These are phyloP conservation scores for Jimgerdemannia lactiflua DNA, from an alignment of 192 early-diverging fungal species.

Conservation along the genomic window DNA sequence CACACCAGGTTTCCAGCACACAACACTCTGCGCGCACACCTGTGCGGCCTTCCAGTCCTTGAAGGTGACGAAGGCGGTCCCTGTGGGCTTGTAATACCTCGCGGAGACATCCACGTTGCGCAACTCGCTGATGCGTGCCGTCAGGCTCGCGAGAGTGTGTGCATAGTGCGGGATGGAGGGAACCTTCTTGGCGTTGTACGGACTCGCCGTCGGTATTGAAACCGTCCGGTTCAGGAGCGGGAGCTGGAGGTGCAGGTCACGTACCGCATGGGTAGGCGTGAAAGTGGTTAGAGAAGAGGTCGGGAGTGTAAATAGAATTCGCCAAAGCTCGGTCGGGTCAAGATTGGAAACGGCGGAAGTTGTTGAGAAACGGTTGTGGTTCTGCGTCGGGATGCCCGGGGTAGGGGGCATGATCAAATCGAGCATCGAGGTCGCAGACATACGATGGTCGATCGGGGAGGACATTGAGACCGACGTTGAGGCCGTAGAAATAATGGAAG, in stretches of 20 bases:
- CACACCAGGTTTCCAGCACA: conserved; percentile 46
- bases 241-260: background rate
- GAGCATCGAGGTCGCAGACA: background rate
- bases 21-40: conserved; percentile 51
- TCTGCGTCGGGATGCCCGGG: background rate
- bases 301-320: background rate
- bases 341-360: background rate
- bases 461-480: no score
- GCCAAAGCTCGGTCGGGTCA: background rate
- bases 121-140: conserved; percentile 30
- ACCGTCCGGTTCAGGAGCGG: background rate
- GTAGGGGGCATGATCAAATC: background rate
- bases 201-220: background rate
- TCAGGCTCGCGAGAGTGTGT: conserved; percentile 1
- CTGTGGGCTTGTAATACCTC: conserved; percentile 44
- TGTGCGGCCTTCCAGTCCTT: conserved; percentile 51
- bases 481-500: no score
- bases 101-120: conserved; percentile 31
- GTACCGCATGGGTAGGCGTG: background rate
- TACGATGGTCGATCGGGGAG: background rate
- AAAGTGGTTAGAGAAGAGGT: background rate
- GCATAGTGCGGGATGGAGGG: conserved; percentile 10
- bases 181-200: background rate
- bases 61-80: conserved; percentile 62
- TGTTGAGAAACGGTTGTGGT: background rate